These are phyloP conservation scores for Yarrowia hollandica DNA, from an alignment of 805 yeast genomes.

Conservation along the genomic window DNA sequence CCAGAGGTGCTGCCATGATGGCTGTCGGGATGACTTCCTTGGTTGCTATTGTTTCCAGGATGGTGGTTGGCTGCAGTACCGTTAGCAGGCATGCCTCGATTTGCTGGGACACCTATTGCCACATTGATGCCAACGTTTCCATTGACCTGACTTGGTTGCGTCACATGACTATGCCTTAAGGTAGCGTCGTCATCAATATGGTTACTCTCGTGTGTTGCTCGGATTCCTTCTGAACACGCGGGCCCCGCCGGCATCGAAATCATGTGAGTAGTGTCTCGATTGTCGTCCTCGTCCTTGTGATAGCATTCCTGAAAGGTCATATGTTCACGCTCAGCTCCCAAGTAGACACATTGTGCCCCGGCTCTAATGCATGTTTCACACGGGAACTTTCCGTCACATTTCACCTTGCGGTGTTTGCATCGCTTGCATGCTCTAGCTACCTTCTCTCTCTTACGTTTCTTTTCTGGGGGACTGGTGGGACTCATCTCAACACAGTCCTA, in stretches of 20 bases:
- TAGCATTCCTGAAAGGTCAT: constrained; percentile 28
- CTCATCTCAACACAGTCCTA: too few species aligned
- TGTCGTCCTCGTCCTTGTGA: constrained; percentile 11
- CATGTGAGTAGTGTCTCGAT: background rate
- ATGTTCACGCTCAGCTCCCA: constrained; percentile 20
- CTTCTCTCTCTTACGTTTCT: constrained; percentile 22
- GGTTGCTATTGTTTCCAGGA: background rate
- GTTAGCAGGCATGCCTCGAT: background rate
- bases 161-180: background rate
- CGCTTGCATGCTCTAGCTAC: constrained; percentile 58
- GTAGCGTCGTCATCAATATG: background rate
- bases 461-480: constrained; percentile 14
- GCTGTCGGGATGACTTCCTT: background rate
- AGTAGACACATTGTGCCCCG: constrained; percentile 35
- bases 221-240: background rate
- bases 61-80: too few species aligned
- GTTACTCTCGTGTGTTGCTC: constrained; percentile 10
- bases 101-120: background rate
- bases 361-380: constrained; percentile 50
- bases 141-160: background rate
- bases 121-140: background rate
- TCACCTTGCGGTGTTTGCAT: constrained; percentile 56
- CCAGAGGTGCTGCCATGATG: background rate
- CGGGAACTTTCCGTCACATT: constrained; percentile 57
- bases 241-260: constrained; percentile 15